Evolutionary conservation across 352 stramenopile genomes (phyloP).

Genomic region (Nothophytophthora sp.): DNA sequence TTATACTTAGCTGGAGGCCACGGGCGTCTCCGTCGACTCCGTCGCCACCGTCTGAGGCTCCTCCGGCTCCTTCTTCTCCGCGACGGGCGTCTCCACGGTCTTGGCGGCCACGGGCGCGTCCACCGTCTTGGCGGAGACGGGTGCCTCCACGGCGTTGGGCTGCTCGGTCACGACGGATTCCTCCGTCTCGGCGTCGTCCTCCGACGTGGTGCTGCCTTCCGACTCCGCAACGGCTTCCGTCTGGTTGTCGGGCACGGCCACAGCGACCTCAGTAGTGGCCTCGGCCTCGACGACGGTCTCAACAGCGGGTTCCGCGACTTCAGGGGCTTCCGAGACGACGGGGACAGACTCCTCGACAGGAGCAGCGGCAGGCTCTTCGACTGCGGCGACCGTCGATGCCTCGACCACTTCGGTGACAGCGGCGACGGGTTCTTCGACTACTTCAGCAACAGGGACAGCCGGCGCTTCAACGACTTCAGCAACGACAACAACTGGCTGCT

Average conservation of each 20-base stretch:
- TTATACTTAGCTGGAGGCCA: slow-evolving; percentile 30
- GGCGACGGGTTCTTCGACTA: too few species aligned
- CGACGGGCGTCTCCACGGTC: slow-evolving; percentile 9
- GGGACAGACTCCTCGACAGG: not conserved
- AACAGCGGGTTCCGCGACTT: not conserved
- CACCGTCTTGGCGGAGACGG: slow-evolving; percentile 22
- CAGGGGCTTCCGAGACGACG: not conserved
- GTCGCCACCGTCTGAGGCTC: not conserved
- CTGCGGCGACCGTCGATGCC: not conserved
- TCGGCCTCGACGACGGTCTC: not conserved
- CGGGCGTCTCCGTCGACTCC: not conserved
- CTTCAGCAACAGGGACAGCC: not conserved
- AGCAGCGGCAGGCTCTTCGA: not conserved
- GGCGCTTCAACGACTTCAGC: too few species aligned
- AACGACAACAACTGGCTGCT: not conserved
- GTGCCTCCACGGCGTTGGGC: slow-evolving; percentile 13
- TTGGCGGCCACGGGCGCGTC: slow-evolving; percentile 8
- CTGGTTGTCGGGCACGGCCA: slow-evolving; percentile 6
- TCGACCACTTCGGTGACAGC: too few species aligned
- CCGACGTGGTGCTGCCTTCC: slow-evolving; percentile 28
- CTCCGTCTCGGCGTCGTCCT: slow-evolving; percentile 25
- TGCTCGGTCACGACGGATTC: slow-evolving; percentile 16
- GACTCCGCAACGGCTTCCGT: slow-evolving; percentile 18
- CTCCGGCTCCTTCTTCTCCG: too few species aligned
- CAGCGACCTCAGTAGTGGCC: not conserved